phyloP scores from a whole-genome alignment of 495 filamentous ascomycete species.

The Xylaria sp. region DNA sequence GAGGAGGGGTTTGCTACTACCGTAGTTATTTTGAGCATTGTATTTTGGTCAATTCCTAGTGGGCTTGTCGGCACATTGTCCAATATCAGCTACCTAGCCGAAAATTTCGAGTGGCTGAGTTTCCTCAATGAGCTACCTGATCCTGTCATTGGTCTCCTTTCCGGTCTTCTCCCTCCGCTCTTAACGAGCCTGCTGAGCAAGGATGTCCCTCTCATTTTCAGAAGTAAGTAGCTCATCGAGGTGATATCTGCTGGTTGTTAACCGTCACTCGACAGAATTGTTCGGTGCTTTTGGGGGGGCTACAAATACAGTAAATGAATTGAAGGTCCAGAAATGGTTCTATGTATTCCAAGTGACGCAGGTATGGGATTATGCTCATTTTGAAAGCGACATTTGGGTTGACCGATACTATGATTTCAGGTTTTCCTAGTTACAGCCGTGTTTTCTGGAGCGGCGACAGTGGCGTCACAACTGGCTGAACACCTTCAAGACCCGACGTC shows the following conservation, averaged over 20 bases:
- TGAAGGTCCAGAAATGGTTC: slow-evolving; percentile 80
- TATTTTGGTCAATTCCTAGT: slow-evolving; percentile 92
- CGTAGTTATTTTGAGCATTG: slow-evolving; percentile 71
- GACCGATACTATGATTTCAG: slow-evolving; percentile 14
- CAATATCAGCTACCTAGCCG: slow-evolving; percentile 72
- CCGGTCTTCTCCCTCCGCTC: slow-evolving; percentile 78
- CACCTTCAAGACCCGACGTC: slow-evolving; percentile 68
- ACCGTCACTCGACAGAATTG: slow-evolving; percentile 60
- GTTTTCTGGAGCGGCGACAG: slow-evolving; percentile 66
- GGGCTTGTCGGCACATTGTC: slow-evolving; percentile 79
- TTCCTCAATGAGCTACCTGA: slow-evolving; percentile 73
- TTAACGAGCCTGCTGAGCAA: slow-evolving; percentile 81
- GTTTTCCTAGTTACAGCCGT: slow-evolving; percentile 89
- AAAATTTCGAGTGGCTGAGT: slow-evolving; percentile 65
- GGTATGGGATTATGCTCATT: slow-evolving; percentile 13
- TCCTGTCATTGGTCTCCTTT: slow-evolving; percentile 73
- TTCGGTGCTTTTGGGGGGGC: slow-evolving; percentile 76
- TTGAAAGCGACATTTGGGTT: background rate
- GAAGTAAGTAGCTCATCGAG: slow-evolving; percentile 56
- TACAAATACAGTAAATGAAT: slow-evolving; percentile 73
- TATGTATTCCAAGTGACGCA: slow-evolving; percentile 91
- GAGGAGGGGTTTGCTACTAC: slow-evolving; percentile 68
- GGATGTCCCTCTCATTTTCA: slow-evolving; percentile 76
- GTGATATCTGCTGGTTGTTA: slow-evolving; percentile 14
- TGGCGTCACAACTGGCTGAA: slow-evolving; percentile 60